phyloP scores from a whole-genome alignment of 140 eudicot genomes.

The Cichorium intybus region DNA sequence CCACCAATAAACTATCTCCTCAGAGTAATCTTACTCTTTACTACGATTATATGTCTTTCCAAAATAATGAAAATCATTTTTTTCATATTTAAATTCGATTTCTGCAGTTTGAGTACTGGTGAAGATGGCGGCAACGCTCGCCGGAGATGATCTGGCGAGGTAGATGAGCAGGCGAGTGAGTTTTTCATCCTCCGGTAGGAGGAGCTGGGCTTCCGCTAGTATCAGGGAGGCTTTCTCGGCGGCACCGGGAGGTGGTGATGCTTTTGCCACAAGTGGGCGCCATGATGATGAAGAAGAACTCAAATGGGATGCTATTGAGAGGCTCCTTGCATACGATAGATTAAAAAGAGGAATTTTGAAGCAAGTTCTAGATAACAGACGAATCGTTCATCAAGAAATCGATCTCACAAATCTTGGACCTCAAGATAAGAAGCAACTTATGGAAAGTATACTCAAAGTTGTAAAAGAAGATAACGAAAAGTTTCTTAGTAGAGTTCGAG shows the following conservation, averaged over 20 bases:
- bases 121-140: constrained; percentile 17
- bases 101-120: too few species aligned
- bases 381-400: constrained; percentile 34
- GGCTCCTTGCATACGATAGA: constrained; percentile 61
- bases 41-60: too few species aligned
- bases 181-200: constrained; percentile 6
- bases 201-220: constrained; percentile 58
- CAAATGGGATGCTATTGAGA: constrained; percentile 71
- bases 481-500: constrained; percentile 50
- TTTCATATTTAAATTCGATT: too few species aligned
- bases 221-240: constrained; percentile 34
- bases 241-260: constrained; percentile 41
- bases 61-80: too few species aligned
- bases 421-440: constrained; percentile 48
- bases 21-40: too few species aligned
- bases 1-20: too few species aligned
- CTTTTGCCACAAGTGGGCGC: constrained; percentile 36
- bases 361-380: constrained; percentile 55
- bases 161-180: constrained; percentile 2
- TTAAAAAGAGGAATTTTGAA: constrained; percentile 48
- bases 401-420: constrained; percentile 52
- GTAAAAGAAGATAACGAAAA: constrained; percentile 64
- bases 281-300: constrained; percentile 54
- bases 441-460: constrained; percentile 43
- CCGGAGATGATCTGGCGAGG: constrained; percentile 20